These are phyloP conservation scores for Monilinia vaccinii-corymbosi DNA, from an alignment of 2,329 filamentous ascomycete genomes.

Conservation along the genomic window DNA sequence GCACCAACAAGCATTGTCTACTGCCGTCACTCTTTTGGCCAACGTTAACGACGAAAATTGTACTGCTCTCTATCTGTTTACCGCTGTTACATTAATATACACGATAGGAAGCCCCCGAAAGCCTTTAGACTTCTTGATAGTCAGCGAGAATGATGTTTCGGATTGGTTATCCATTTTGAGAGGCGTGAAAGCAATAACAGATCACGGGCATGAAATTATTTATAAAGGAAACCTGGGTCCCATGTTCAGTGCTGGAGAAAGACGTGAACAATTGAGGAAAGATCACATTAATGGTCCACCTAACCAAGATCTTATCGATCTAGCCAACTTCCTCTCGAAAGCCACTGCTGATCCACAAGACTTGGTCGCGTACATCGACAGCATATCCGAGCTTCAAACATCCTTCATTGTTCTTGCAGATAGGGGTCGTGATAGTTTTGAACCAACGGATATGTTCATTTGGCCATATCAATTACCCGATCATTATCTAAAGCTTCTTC, in stretches of 20 bases:
- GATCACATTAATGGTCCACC: conserved; percentile 11
- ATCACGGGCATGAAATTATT: conserved; percentile 23
- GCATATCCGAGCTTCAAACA: conserved; percentile 31
- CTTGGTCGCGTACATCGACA: conserved; percentile 26
- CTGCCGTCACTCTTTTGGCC: conserved; percentile 30
- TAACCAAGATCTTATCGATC: conserved; percentile 9
- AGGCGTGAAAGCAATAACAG: conserved; percentile 30
- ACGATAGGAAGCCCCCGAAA: conserved; percentile 31
- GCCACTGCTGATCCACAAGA: conserved; percentile 16
- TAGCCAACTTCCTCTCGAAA: conserved; percentile 17
- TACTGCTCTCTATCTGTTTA: conserved; percentile 33
- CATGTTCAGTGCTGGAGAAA: conserved; percentile 5
- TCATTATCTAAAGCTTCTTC: conserved; percentile 32
- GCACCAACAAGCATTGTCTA: conserved; percentile 28
- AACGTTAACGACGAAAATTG: conserved; percentile 30
- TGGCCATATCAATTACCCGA: conserved; percentile 33
- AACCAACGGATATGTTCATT: conserved; percentile 33
- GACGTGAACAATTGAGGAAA: conserved; percentile 16
- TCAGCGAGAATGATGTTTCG: conserved; percentile 29
- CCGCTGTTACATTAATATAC: conserved; percentile 32
- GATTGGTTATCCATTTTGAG: conserved; percentile 34
- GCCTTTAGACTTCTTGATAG: conserved; percentile 31
- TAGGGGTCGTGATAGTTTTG: conserved; percentile 19
- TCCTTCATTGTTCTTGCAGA: conserved; percentile 25
- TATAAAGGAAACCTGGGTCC: conserved; percentile 18